These are phyloP conservation scores for Apiospora marii DNA, from an alignment of 2,329 filamentous ascomycete species.

Conservation along the genomic window DNA sequence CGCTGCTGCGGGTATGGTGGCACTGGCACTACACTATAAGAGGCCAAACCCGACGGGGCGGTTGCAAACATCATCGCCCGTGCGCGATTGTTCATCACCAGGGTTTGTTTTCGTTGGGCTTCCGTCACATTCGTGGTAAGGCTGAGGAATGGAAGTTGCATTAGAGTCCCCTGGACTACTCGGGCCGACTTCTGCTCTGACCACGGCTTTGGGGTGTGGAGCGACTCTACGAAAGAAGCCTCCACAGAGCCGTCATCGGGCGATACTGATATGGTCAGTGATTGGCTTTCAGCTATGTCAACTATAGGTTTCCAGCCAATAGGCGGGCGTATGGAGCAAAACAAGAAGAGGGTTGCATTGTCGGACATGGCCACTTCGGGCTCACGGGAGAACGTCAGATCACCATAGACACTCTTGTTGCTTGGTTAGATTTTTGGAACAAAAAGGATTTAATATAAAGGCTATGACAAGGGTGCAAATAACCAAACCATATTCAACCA, in stretches of 20 bases:
- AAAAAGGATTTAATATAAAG: no score
- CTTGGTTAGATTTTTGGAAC: no score
- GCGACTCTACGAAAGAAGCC: no score
- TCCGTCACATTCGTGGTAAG: not conserved
- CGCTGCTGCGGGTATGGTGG: slow-evolving; percentile 8
- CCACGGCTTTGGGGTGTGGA: not conserved
- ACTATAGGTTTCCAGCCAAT: not conserved
- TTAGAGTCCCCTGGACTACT: not conserved
- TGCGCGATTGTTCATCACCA: not conserved
- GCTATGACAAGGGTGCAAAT: no score
- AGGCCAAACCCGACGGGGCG: not conserved
- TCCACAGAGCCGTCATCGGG: no score
- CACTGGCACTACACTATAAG: not conserved
- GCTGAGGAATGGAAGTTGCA: not conserved
- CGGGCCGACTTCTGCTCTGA: not conserved
- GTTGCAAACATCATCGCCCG: not conserved
- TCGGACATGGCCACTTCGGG: not conserved
- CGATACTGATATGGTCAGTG: not conserved
- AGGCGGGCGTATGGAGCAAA: not conserved
- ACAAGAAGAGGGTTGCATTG: not conserved
- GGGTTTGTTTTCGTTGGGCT: not conserved
- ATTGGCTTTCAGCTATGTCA: slow-evolving; percentile 1
- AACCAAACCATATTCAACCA: no score
- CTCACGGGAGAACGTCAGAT: not conserved
- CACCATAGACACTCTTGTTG: not conserved